These are phyloP conservation scores for Colletotrichum lini DNA, from an alignment of 2,329 filamentous ascomycete species.

Conservation along the genomic window DNA sequence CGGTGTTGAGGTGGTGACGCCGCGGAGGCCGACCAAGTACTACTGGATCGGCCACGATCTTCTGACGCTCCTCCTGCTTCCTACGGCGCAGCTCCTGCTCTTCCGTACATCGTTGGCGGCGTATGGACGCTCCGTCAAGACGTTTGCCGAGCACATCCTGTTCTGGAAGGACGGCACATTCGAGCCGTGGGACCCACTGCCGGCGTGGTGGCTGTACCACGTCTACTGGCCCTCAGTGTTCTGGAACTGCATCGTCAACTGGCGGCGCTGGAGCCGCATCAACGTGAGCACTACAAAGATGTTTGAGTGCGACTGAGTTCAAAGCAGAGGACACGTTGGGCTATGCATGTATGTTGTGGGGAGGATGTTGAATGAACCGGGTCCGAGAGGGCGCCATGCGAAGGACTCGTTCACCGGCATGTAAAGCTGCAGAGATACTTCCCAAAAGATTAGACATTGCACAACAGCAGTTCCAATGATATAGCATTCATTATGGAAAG, in stretches of 20 bases:
- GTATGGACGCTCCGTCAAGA: constrained; percentile 43
- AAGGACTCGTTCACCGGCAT: neutral
- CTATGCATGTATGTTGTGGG: too few species aligned
- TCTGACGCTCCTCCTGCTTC: constrained; percentile 64
- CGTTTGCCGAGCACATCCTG: constrained; percentile 56
- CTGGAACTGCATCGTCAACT: constrained; percentile 56
- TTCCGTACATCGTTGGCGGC: constrained; percentile 3
- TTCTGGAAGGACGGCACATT: constrained; percentile 71
- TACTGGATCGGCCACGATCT: constrained; percentile 81
- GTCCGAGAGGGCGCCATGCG: neutral
- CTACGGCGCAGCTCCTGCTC: constrained; percentile 60
- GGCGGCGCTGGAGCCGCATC: constrained; percentile 72
- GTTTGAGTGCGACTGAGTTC: constrained; percentile 45
- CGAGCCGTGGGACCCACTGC: constrained; percentile 68
- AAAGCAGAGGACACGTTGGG: too few species aligned
- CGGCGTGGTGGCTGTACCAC: constrained; percentile 70
- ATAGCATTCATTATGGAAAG: neutral
- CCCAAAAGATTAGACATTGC: neutral
- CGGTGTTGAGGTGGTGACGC: constrained; percentile 38
- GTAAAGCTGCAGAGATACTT: neutral
- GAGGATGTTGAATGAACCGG: neutral
- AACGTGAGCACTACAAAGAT: constrained; percentile 74
- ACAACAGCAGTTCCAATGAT: neutral
- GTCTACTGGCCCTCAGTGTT: constrained; percentile 70
- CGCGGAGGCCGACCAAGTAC: constrained; percentile 48